Percentiles rank a stretch among this genome's conserved stretches.
phyloP scores from a whole-genome alignment of 179 eudicot genomes.

The Pouteria campechiana region DNA sequence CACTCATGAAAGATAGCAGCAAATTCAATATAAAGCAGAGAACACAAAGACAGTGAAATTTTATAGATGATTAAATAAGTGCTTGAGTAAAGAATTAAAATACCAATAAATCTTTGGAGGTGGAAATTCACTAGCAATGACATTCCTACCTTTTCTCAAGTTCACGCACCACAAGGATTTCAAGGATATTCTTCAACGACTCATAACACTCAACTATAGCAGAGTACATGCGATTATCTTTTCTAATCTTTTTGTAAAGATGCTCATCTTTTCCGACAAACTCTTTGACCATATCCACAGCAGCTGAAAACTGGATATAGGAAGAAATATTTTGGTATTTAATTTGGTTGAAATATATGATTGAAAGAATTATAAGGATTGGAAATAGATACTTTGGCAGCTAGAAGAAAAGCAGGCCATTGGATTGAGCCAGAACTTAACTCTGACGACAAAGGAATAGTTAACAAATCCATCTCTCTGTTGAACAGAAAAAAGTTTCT shows the following conservation, averaged over 20 bases:
- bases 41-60: not conserved
- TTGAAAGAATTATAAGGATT: not conserved
- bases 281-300: slow-evolving; percentile 68
- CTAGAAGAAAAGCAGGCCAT: slow-evolving; percentile 97
- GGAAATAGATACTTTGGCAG: slow-evolving; percentile 54
- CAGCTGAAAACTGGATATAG: slow-evolving; percentile 49
- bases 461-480: slow-evolving; percentile 97
- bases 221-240: slow-evolving; percentile 57
- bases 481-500: slow-evolving; percentile 5
- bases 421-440: slow-evolving; percentile 52
- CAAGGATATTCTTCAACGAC: slow-evolving; percentile 60
- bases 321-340: slow-evolving; percentile 3
- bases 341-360: not conserved
- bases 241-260: slow-evolving; percentile 50
- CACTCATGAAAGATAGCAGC: slow-evolving; percentile 5
- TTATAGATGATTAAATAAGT: too few species aligned
- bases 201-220: slow-evolving; percentile 87
- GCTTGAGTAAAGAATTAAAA: too few species aligned
- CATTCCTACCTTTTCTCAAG: slow-evolving; percentile 66
- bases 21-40: not conserved
- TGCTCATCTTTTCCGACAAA: slow-evolving; percentile 63
- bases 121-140: too few species aligned
- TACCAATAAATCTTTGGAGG: too few species aligned
- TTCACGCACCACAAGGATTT: slow-evolving; percentile 71
- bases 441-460: slow-evolving; percentile 69